Conservation (phyloP, 2,329 filamentous ascomycete species). For the Aspergillus neotritici region DNA sequence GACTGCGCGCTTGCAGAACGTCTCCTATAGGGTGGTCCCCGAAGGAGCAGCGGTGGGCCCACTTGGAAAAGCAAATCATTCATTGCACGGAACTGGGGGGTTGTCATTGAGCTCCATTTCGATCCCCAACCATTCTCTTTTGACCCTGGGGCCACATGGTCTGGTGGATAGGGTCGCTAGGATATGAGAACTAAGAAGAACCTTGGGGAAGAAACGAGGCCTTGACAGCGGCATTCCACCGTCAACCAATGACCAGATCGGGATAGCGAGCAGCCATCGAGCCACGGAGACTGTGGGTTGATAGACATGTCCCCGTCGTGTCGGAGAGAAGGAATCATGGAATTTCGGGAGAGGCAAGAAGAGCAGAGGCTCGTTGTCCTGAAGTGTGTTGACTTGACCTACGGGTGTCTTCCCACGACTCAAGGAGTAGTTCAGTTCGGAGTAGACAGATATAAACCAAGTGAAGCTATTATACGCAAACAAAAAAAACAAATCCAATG, state of each 20-base stretch:
- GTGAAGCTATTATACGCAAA: too few species aligned
- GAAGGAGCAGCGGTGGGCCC: conserved; percentile 10
- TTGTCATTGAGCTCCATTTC: not conserved
- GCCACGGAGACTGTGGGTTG: conserved; percentile 1
- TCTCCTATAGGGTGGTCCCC: conserved; percentile 19
- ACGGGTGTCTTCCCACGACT: too few species aligned
- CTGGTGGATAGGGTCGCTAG: conserved; percentile 3
- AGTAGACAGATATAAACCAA: too few species aligned
- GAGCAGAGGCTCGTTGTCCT: not conserved
- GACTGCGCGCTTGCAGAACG: conserved; percentile 27
- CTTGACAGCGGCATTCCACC: not conserved
- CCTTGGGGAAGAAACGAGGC: not conserved
- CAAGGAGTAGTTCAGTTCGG: too few species aligned
- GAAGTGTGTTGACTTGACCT: not conserved
- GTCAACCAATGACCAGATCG: not conserved
- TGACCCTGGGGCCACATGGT: conserved; percentile 15
- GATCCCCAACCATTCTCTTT: conserved; percentile 3
- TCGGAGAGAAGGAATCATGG: not conserved
- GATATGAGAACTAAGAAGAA: conserved; percentile 12
- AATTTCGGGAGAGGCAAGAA: not conserved
- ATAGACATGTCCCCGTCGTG: too few species aligned
- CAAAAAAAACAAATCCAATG: too few species aligned
- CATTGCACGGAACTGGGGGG: conserved; percentile 2
- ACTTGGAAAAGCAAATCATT: conserved; percentile 16
- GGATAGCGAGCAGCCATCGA: conserved; percentile 2